Base-by-base conservation (phyloP, 2,329 filamentous ascomycete genomes). In the Epicoccum nigrum region DNA sequence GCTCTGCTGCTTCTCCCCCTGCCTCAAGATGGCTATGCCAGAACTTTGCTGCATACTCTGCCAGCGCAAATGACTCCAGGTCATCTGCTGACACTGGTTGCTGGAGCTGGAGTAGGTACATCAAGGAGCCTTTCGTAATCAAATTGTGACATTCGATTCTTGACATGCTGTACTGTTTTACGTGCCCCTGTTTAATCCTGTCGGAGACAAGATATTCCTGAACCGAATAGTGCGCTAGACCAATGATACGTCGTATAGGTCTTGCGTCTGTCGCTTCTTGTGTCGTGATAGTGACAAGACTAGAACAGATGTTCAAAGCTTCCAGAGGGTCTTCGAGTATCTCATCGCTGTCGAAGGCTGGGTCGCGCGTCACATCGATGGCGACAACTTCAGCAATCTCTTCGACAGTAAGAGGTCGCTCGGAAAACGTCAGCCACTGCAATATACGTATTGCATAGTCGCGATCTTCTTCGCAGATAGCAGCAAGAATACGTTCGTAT, bases 181-280 rank as follows among this genome's bases (percentile, higher is more conserved):
- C 62, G 34, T 30, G 19, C 6, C 64, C 59, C 57, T 60, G 43
- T 15, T 34, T 41, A 25, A 67, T 65, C 20, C 65, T 62, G 12
- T 61, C 54, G 32, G 68, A 72, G 0, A 64, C 12, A 20, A 73
- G 66, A 27, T 71, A 73, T 27, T 73, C 70, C 39, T 70, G 59
- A n/a, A 73, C 69, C 15, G 69, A 73, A 41, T 68, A 72, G 45
- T 73, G 70, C 31, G 68, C 65, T 12, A 73, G 53, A 41, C 44
- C 45, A 19, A 64, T 33, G 13, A 57, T 48, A n/a, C 34, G 44
- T 32, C 40, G 16, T 9, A 4, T 31, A 15, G 27, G 46, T 1
- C 17, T 9, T 35, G 20, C 19, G 3, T 12, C 17, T 34, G 25
- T 11, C 21, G 34, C 21, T 16, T 46, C 20, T n/a, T 28, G 40